Percentiles rank a stretch among this genome's conserved stretches.
Evolutionary conservation across 139 green algal species (phyloP).

Genomic region (Nannochloris sp.): DNA sequence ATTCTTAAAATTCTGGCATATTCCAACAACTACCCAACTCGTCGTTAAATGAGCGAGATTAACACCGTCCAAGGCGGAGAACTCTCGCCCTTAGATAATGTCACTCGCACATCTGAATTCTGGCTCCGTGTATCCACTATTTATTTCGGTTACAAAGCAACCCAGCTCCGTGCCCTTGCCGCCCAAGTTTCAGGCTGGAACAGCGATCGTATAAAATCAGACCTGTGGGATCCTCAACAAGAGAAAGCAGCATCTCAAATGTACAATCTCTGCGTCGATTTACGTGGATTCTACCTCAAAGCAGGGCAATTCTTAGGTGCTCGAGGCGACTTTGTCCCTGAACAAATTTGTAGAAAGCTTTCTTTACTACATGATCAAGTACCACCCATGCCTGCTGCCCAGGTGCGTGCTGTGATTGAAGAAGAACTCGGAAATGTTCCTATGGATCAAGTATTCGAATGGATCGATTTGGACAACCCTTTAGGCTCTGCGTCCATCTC

Average conservation of each 20-base stretch:
- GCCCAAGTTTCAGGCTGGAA: slow-evolving; percentile 27
- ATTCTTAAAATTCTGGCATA: too few species aligned
- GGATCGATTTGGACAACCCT: slow-evolving; percentile 79
- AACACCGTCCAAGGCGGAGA: background rate
- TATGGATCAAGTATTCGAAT: slow-evolving; percentile 75
- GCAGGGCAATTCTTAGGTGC: slow-evolving; percentile 84
- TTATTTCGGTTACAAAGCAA: slow-evolving; percentile 73
- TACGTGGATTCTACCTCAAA: slow-evolving; percentile 68
- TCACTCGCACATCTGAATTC: slow-evolving; percentile 57
- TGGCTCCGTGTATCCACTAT: slow-evolving; percentile 60
- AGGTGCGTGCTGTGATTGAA: slow-evolving; percentile 41
- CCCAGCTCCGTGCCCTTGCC: slow-evolving; percentile 39
- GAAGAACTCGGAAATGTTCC: slow-evolving; percentile 58
- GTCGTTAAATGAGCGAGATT: too few species aligned
- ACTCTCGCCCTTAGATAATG: background rate
- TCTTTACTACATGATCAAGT: slow-evolving; percentile 76
- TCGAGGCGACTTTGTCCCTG: slow-evolving; percentile 77
- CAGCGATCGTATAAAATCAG: slow-evolving; percentile 31
- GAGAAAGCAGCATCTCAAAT: slow-evolving; percentile 62
- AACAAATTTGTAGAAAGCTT: slow-evolving; percentile 71
- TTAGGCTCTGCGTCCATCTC: slow-evolving; percentile 85
- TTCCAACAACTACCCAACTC: too few species aligned
- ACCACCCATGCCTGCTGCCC: slow-evolving; percentile 49
- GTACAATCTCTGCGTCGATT: slow-evolving; percentile 69
- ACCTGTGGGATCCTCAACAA: slow-evolving; percentile 70